These are phyloP conservation scores for Simplicillium aogashimaense DNA, from an alignment of 2,329 filamentous ascomycete genomes.

Conservation along the genomic window DNA sequence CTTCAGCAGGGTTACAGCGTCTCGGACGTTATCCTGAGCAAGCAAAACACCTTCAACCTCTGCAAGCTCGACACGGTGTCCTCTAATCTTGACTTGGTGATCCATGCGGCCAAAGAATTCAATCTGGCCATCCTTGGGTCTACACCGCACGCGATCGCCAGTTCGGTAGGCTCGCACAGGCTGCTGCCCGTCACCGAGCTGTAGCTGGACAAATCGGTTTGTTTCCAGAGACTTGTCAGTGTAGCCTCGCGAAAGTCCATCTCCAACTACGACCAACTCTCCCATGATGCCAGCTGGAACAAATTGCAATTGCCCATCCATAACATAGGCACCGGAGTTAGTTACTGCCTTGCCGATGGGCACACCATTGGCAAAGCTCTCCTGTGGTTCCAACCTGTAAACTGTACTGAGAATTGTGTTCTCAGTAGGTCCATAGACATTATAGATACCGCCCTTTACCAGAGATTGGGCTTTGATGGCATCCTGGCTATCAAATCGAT, in stretches of 20 bases:
- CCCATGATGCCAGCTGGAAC: slow-evolving; percentile 12
- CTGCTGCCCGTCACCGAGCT: slow-evolving; percentile 2
- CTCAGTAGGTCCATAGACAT: slow-evolving; percentile 15
- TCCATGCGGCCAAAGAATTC: slow-evolving; percentile 19
- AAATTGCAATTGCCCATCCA: slow-evolving; percentile 9
- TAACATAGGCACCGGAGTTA: slow-evolving; percentile 13
- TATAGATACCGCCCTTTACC: slow-evolving; percentile 4
- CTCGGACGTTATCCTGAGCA: too few relatives aligned
- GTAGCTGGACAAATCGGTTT: slow-evolving; percentile 8
- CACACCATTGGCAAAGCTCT: slow-evolving; percentile 9
- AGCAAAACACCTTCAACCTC: too few relatives aligned
- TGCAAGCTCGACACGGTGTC: slow-evolving; percentile 17
- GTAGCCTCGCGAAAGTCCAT: slow-evolving; percentile 12
- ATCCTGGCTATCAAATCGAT: slow-evolving; percentile 9
- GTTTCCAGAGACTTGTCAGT: slow-evolving; percentile 4
- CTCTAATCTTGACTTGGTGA: slow-evolving; percentile 18
- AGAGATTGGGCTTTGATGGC: slow-evolving; percentile 1
- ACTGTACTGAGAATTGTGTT: slow-evolving; percentile 11
- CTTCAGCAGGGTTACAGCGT: too few relatives aligned
- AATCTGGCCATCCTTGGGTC: slow-evolving; percentile 11
- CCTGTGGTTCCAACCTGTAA: slow-evolving; percentile 1
- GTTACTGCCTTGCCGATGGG: slow-evolving; percentile 11
- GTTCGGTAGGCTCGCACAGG: slow-evolving; percentile 15
- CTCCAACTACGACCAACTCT: slow-evolving; percentile 15
- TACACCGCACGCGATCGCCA: slow-evolving; percentile 15